phyloP scores from a whole-genome alignment of 1,139 yeast species.

The Debaryomyces sp. region DNA sequence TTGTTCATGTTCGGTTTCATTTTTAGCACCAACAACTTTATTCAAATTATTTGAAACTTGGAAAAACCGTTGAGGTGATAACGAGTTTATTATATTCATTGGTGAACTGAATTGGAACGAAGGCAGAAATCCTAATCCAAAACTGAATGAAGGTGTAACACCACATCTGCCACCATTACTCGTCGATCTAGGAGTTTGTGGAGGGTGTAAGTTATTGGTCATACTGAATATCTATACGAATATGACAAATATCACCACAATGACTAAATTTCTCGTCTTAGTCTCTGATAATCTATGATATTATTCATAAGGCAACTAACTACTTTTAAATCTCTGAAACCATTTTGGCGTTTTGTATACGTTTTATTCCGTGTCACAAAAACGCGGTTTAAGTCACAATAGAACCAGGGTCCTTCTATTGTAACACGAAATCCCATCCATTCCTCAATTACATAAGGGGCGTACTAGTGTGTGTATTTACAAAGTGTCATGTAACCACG shows the following conservation, averaged over 20 bases:
- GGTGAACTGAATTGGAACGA: conserved; percentile 47
- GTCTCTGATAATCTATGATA: not conserved
- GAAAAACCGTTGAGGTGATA: conserved; percentile 44
- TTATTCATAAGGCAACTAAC: not conserved
- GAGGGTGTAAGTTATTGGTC: conserved; percentile 17
- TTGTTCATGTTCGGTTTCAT: not conserved
- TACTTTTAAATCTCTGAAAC: not conserved
- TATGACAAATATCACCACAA: conserved; percentile 1
- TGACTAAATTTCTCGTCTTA: not conserved
- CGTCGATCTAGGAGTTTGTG: conserved; percentile 34
- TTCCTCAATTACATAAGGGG: not conserved
- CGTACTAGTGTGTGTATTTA: not conserved
- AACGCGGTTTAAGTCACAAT: conserved; percentile 5
- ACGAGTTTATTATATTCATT: conserved; percentile 26
- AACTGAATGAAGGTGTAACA: conserved; percentile 41
- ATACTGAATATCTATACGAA: not conserved
- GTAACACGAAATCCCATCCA: not conserved
- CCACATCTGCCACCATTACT: conserved; percentile 12
- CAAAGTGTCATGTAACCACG: not conserved
- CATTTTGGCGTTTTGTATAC: conserved; percentile 2
- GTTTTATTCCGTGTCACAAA: conserved; percentile 5
- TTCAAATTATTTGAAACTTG: conserved; percentile 26
- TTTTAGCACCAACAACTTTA: conserved; percentile 13
- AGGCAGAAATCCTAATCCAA: conserved; percentile 49
- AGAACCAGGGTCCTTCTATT: conserved; percentile 1